Conservation (phyloP, 2,329 filamentous ascomycete species). For the Elsinoe fawcettii region DNA sequence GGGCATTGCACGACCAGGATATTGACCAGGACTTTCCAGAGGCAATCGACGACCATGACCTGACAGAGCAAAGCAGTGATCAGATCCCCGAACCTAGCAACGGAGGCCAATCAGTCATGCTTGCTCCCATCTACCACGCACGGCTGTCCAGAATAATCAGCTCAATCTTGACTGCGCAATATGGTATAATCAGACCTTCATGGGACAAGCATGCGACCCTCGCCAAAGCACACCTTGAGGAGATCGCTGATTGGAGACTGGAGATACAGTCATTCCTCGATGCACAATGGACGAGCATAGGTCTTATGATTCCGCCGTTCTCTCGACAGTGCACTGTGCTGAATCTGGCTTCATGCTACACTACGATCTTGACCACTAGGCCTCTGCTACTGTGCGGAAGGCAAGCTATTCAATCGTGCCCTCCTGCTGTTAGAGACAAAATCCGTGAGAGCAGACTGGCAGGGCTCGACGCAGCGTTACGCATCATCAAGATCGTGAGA, state of each 20-base stretch:
- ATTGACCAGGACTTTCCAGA: conserved; percentile 55
- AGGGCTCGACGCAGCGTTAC: conserved; percentile 9
- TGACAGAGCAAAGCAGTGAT: conserved; percentile 38
- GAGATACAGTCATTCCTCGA: conserved; percentile 35
- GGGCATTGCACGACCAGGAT: conserved; percentile 55
- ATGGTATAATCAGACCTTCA: conserved; percentile 29
- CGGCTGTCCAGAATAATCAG: conserved; percentile 31
- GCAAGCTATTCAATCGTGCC: background rate
- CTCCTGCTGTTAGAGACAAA: background rate
- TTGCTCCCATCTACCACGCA: conserved; percentile 39
- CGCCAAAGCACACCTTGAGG: conserved; percentile 33
- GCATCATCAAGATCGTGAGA: conserved; percentile 9
- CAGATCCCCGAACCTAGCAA: conserved; percentile 22
- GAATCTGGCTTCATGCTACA: conserved; percentile 29
- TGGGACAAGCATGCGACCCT: conserved; percentile 31
- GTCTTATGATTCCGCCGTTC: conserved; percentile 42
- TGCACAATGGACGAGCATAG: conserved; percentile 36
- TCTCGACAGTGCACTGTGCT: conserved; percentile 29
- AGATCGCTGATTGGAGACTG: conserved; percentile 30
- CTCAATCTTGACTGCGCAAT: conserved; percentile 28
- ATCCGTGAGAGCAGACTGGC: background rate
- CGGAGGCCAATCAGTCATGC: conserved; percentile 40
- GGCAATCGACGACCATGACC: conserved; percentile 49
- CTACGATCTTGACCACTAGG: conserved; percentile 30
- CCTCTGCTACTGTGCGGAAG: conserved; percentile 25